Conservation (phyloP, 257 asterid species). For the Jacaranda copaia region DNA sequence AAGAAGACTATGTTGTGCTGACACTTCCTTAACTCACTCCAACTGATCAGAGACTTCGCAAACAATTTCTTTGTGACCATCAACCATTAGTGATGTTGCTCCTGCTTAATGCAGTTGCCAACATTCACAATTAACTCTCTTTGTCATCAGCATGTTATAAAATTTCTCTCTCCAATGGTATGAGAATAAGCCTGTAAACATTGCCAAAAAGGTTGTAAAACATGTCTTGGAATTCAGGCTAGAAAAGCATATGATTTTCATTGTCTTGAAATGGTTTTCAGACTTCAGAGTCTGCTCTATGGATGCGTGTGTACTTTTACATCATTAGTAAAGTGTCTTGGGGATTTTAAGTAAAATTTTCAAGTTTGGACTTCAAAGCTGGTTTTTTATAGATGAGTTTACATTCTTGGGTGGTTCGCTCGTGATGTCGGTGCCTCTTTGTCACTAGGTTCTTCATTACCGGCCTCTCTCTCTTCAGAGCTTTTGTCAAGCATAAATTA, state of each 20-base stretch:
- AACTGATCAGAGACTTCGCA: background rate
- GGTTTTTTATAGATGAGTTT: background rate
- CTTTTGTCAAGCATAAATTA: background rate
- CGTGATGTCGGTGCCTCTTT: background rate
- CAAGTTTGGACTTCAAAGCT: background rate
- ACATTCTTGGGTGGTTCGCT: background rate
- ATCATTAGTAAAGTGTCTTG: background rate
- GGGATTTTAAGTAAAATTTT: background rate
- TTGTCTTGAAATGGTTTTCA: no score
- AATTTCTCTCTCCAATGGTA: no score
- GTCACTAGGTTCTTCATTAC: background rate
- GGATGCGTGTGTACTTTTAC: no score
- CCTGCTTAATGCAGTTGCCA: no score
- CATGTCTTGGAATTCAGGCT: no score
- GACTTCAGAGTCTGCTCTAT: no score
- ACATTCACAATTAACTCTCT: background rate
- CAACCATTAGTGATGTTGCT: no score
- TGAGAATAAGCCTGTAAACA: no score
- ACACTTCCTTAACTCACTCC: no score
- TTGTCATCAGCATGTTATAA: background rate
- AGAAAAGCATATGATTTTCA: no score
- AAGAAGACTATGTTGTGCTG: no score
- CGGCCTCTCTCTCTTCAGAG: background rate
- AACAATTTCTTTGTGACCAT: conserved; percentile 10
- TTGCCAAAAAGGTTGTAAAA: no score